Base-by-base conservation (phyloP, 2,329 filamentous ascomycete species). In the Dendrostoma leiphaemia region DNA sequence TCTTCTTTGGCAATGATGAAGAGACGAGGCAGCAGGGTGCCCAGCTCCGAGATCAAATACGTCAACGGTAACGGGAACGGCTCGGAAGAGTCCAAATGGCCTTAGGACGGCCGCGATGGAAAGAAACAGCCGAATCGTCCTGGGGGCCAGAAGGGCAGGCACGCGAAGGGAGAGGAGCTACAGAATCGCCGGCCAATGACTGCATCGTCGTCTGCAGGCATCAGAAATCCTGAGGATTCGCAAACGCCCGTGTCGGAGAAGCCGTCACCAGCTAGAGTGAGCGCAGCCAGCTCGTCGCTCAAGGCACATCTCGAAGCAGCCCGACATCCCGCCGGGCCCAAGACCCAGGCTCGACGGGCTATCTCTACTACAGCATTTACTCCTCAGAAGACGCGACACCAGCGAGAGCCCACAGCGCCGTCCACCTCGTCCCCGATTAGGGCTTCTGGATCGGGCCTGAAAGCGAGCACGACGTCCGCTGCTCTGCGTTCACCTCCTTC, bases 1-100 rank as follows among this genome's bases (percentile, higher is more conserved):
- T 35, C 52, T 4, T 48, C 35, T 15, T 23, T 29, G 48, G 56
- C 52, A 6, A 41, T 48, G n/a, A 51, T 58, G 37, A 58, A 58
- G 29, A 48, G 56, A 23, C 48, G 56, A 15, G 52, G 52, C 13
- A 58, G 56, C 44, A 49, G 56, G 32, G 52, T 58, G 4, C 56
- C 56, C 4, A 58, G 56, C 52, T 51, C 52, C 6, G 56, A 58
- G 52, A 21, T 58, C 32, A 53, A 50, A 17, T 46, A 41, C 17
- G 48, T 52, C 1, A 54, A 49, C 31, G 52, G 56, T 31, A 48
- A 46, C 28, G 44, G 56, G 13, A 38, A 46, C 19, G 21, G 44
- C 32, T 58, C 48, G n/a, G 38, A 48, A 10, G 56, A 58, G 13
- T 48, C 56, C 45, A 58, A 58, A 48, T 58, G 56, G 56, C 48